Conservation (phyloP, 371 early-diverging fungal species). For the Mortierella sp. region DNA sequence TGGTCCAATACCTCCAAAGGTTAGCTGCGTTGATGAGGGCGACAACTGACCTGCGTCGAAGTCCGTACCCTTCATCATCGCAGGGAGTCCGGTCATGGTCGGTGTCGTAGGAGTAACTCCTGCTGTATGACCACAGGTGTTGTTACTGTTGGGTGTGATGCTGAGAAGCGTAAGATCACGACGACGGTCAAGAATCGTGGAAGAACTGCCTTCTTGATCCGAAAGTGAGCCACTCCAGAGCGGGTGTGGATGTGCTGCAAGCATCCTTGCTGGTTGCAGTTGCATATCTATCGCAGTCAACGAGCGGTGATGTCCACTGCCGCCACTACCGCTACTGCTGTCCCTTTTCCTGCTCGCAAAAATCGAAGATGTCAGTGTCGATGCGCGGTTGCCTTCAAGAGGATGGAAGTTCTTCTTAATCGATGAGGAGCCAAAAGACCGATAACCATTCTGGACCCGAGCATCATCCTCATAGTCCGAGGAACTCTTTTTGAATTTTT, state of each 20-base stretch:
- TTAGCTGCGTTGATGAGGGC: background rate
- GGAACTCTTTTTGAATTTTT: slow-evolving; percentile 24
- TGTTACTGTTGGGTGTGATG: slow-evolving; percentile 7
- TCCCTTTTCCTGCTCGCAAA: background rate
- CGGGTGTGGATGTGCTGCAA: slow-evolving; percentile 49
- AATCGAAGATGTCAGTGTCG: background rate
- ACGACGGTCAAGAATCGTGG: slow-evolving; percentile 18
- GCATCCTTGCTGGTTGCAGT: background rate
- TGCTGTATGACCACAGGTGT: background rate
- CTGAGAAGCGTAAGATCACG: slow-evolving; percentile 42
- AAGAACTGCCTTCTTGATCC: slow-evolving; percentile 27
- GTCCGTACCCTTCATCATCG: background rate
- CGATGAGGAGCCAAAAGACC: background rate
- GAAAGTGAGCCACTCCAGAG: slow-evolving; percentile 53
- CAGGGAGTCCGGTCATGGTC: slow-evolving; percentile 1
- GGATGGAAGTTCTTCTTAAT: background rate
- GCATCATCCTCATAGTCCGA: slow-evolving; percentile 11
- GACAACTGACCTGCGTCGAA: background rate
- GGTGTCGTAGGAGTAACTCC: slow-evolving; percentile 26
- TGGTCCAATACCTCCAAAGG: background rate
- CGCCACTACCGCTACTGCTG: background rate
- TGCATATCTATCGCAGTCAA: slow-evolving; percentile 14
- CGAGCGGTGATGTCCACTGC: slow-evolving; percentile 14
- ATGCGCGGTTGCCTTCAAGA: background rate
- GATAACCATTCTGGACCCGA: background rate